Evolutionary conservation across 306 rosid genomes (phyloP).

Genomic region (Potentilla sterilis): DNA sequence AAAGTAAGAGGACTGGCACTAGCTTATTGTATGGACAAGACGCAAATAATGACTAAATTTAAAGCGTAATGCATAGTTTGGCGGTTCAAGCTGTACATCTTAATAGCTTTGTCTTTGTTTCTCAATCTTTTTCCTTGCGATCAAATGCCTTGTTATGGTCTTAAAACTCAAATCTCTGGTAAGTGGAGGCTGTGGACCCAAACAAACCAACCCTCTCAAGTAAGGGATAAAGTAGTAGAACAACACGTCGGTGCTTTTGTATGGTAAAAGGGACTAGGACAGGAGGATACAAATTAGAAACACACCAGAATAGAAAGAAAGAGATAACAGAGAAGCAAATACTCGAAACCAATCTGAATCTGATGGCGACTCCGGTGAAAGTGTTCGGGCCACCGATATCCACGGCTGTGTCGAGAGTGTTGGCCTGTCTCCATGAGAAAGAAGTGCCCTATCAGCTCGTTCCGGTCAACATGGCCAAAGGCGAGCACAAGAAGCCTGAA

Average conservation of each 20-base stretch:
- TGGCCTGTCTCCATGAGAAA: constrained; percentile 77
- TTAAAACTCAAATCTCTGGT: neutral
- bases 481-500: constrained; percentile 71
- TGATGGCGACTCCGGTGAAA: constrained; percentile 60
- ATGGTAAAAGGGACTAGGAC: constrained; percentile 20
- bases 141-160: neutral
- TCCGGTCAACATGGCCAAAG: constrained; percentile 73
- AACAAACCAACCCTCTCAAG: neutral
- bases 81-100: neutral
- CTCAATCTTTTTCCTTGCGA: neutral
- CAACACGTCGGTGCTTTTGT: neutral
- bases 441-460: constrained; percentile 55
- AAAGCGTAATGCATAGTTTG: too few species aligned
- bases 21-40: too few species aligned
- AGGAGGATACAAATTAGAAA: neutral
- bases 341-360: neutral
- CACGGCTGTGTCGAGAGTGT: constrained; percentile 74
- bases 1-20: neutral
- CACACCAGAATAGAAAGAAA: neutral
- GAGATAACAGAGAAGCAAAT: neutral
- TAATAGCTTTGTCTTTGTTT: neutral
- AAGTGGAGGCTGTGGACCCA: constrained; percentile 13
- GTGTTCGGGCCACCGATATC: constrained; percentile 85
- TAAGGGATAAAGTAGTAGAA: constrained; percentile 23
- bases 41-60: too few species aligned